phyloP scores from a whole-genome alignment of 2,329 filamentous ascomycete genomes.

The Beauveria asiatica region DNA sequence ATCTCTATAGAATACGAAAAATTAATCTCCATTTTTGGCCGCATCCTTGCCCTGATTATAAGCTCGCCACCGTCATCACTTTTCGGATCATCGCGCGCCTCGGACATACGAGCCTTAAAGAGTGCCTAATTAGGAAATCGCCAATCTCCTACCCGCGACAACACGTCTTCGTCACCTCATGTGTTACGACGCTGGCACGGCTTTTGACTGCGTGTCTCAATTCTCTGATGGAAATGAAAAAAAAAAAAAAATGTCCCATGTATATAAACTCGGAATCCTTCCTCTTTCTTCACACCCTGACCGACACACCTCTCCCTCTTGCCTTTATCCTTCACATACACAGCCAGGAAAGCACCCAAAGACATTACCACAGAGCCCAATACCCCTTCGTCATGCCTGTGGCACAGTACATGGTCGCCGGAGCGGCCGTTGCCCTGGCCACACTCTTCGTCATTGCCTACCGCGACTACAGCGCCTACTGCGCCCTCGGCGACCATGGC shows the following conservation, averaged over 20 bases:
- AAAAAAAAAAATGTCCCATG: too few species aligned
- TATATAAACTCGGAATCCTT: background rate
- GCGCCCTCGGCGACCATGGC: slow-evolving; percentile 34
- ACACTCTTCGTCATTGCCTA: slow-evolving; percentile 8
- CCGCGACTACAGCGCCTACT: slow-evolving; percentile 28
- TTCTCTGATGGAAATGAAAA: background rate
- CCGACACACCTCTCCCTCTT: background rate
- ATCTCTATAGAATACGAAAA: background rate
- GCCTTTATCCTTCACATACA: background rate
- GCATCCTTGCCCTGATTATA: background rate
- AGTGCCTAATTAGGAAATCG: background rate
- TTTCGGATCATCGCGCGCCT: slow-evolving; percentile 3
- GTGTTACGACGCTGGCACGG: background rate
- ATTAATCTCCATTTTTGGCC: background rate
- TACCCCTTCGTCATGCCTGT: background rate
- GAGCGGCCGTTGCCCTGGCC: background rate
- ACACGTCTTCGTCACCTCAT: background rate
- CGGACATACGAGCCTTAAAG: background rate
- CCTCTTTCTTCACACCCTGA: background rate
- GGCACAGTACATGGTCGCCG: background rate
- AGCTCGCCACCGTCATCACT: background rate
- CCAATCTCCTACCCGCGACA: background rate
- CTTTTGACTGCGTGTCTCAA: background rate
- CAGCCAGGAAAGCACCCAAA: background rate
- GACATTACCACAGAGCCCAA: background rate